A percentile compares a stretch with the other conserved stretches of the same genome.
These are phyloP conservation scores for Eucalyptus melliodora DNA, from an alignment of 345 rosid genomes.

Conservation along the genomic window DNA sequence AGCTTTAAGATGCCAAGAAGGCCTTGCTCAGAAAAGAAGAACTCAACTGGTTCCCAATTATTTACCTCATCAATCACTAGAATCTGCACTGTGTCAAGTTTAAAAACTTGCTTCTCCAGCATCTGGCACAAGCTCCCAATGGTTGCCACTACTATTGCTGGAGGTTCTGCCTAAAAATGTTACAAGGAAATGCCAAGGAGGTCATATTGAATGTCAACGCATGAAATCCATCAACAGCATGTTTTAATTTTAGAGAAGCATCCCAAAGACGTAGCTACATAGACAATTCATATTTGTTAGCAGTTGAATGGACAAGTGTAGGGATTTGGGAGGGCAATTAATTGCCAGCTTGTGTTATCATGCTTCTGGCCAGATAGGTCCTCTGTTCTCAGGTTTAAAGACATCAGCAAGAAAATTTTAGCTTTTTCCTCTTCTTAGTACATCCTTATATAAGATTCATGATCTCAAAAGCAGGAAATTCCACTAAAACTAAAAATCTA, in stretches of 20 bases:
- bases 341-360: not conserved
- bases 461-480: not conserved
- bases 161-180: constrained; percentile 84
- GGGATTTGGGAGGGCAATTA: not conserved
- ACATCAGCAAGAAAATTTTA: not conserved
- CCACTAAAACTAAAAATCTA: not conserved
- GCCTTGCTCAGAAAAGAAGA: not conserved
- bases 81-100: constrained; percentile 55
- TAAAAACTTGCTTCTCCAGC: constrained; percentile 67
- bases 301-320: not conserved
- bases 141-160: constrained; percentile 76
- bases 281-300: not conserved
- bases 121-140: constrained; percentile 73
- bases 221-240: not conserved
- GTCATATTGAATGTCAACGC: not conserved
- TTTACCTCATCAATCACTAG: constrained; percentile 92
- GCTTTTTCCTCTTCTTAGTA: not conserved
- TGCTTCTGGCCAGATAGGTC: not conserved
- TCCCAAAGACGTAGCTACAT: not conserved
- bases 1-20: not conserved
- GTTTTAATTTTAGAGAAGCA: not conserved
- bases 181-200: not conserved
- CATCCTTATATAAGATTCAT: not conserved
- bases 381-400: not conserved
- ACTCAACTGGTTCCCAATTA: not conserved